Conservation (phyloP, 2,329 filamentous ascomycete genomes). For the Zymoseptoria passerinii region DNA sequence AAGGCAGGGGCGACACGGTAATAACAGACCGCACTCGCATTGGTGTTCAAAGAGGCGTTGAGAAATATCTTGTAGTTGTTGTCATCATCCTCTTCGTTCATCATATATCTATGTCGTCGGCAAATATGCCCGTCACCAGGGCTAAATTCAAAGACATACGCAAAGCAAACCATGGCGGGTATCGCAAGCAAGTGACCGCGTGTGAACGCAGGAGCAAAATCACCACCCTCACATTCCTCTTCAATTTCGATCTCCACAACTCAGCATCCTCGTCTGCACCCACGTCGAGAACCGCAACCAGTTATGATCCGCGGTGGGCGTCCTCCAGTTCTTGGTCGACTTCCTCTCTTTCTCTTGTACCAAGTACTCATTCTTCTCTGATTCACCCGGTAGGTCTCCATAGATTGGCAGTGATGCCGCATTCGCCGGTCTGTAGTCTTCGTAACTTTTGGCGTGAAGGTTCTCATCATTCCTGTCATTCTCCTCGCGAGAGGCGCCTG, state of each 20-base stretch:
- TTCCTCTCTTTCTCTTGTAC: not conserved
- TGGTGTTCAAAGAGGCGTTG: not conserved
- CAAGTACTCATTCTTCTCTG: conserved; percentile 16
- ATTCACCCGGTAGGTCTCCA: conserved; percentile 18
- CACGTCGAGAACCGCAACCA: conserved; percentile 51
- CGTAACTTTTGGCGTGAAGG: conserved; percentile 18
- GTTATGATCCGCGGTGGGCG: conserved; percentile 15
- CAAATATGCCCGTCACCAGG: not conserved
- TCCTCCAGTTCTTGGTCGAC: not conserved
- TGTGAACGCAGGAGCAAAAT: not conserved
- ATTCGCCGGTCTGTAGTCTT: conserved; percentile 20
- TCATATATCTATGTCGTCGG: not conserved
- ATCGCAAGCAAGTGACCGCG: not conserved
- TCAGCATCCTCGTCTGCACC: conserved; percentile 48
- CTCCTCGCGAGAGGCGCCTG: conserved; percentile 7
- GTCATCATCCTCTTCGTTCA: not conserved
- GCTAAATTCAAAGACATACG: not conserved
- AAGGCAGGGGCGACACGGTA: not conserved
- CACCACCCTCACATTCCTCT: not conserved
- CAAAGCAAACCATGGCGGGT: not conserved
- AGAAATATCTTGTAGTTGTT: not conserved
- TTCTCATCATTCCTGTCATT: conserved; percentile 8
- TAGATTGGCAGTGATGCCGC: conserved; percentile 18
- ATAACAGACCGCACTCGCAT: not conserved
- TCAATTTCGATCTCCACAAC: conserved; percentile 31